Base-by-base conservation (phyloP, 2,329 filamentous ascomycete genomes). In the Clonostachys rosea region DNA sequence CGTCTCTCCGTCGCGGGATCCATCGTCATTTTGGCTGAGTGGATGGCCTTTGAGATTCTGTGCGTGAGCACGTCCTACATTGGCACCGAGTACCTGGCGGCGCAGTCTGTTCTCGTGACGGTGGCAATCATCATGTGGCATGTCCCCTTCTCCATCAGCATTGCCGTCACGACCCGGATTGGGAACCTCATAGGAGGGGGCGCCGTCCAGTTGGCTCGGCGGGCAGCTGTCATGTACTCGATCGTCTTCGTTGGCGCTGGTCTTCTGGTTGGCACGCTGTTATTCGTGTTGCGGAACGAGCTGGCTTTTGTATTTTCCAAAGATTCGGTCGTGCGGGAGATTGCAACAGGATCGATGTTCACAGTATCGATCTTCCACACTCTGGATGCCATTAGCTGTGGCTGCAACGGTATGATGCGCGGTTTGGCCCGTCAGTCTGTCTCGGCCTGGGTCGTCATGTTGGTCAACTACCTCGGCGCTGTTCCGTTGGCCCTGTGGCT, bases 31-130 rank as follows among this genome's bases (percentile, higher is more conserved):
- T 45, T 73, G 12, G 69, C 66, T 4, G 69, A 73, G 55, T 71
- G 69, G 68, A 59, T 60, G 11, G 68, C 69, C 4, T 69, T 67
- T 43, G 69, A 73, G 56, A 60, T 74, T 16, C 52, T 74, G 11
- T 72, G 68, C 2, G 61, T 75, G 7, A 69, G 69, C 55, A 69
- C 71, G 1, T 70, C 68, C 6, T 72, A 73, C 52, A 57, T 74
- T 35, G 64, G 65, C 53, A 72, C 69, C 2, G 59, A 61, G 6
- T 65, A 71, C 43, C 61, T 72, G 2, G 69, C 69, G 3, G 67
- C 69, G 7, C 69, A 72, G 52, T 66, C 67, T 5, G 58, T 72
- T 11, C 49, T 72, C 49, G 68, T 62, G 6, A 71, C 69, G 0
- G 61, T 67, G 1, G 68, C 66, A 3, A 59, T 69, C 17, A 59